Evolutionary conservation across 164 flowering plant genomes (phyloP), one percentile per base, ranked within the genome.

Genomic region (Protea cynaroides): DNA sequence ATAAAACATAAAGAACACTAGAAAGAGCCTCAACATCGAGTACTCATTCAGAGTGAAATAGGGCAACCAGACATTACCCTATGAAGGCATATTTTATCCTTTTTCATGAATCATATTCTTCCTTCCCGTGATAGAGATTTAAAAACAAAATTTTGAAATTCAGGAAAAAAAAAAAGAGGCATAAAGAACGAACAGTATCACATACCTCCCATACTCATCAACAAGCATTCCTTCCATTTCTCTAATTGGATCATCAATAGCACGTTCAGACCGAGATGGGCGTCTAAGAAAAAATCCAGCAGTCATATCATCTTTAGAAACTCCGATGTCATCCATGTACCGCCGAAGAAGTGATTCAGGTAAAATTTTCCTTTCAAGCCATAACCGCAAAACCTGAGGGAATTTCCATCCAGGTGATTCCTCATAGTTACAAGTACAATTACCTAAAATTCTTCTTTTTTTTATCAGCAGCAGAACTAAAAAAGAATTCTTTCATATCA

Each of bases 171-270:
- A 5, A 29, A 29, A 29, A 29, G 5, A 29, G 34, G 34, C n/a
- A n/a, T n/a, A 49, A 49, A 15, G 62, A 44, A 29, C 12, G 15
- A 63, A 29, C 56, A 21, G 63, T 34, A 57, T 14, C 10, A 8
- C 83, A 64, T 21, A 94, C 99, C 97, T 94, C 57, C 97, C 99
- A 80, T 94, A 94, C 72, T 94, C 99, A 77, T 95, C 99, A 63
- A 95, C 94, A 69, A 85, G 81, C 90, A 95, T 90, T 75, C 92
- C 99, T 73, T 95, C 99, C 94, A 95, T 95, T 75, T 95, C 97
- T 67, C 99, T 86, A 19, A 90, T 86, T 46, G 99, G 98, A 78
- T 94, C 99, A 86, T 94, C 99, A 23, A 94, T 72, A 62, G 97
- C 83, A 49, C 99, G 88, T 66, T 91, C 96, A 65, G 89, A 77